phyloP scores from a whole-genome alignment of 768 basidiomycete genomes.

The Cytidiella melzeri region DNA sequence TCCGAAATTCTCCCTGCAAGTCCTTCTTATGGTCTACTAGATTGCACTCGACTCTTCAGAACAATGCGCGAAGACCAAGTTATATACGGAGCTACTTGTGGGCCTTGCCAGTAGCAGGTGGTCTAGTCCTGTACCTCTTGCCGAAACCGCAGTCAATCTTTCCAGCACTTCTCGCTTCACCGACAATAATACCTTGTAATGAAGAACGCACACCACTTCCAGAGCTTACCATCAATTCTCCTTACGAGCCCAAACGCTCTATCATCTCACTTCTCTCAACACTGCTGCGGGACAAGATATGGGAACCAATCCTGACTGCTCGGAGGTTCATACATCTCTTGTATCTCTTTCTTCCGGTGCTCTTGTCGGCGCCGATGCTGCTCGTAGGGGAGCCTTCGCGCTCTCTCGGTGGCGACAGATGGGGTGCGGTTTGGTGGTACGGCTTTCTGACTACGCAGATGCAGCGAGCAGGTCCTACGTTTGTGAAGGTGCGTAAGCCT shows the following conservation, averaged over 20 bases:
- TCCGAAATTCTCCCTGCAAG: too few species aligned
- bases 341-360: slow-evolving; percentile 80
- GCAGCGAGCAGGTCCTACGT: slow-evolving; percentile 94
- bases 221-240: slow-evolving; percentile 51
- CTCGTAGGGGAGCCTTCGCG: slow-evolving; percentile 55
- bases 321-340: slow-evolving; percentile 80
- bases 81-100: slow-evolving; percentile 37
- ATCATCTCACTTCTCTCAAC: slow-evolving; percentile 37
- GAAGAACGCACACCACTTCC: slow-evolving; percentile 14
- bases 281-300: slow-evolving; percentile 52
- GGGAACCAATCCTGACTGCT: slow-evolving; percentile 83
- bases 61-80: too few species aligned
- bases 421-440: slow-evolving; percentile 99
- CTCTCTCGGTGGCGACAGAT: slow-evolving; percentile 64
- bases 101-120: slow-evolving; percentile 53
- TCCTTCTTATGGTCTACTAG: too few species aligned
- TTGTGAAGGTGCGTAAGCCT: slow-evolving; percentile 70
- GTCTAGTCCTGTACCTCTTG: slow-evolving; percentile 43
- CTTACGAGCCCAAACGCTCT: slow-evolving; percentile 53
- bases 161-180: slow-evolving; percentile 44
- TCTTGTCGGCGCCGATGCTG: slow-evolving; percentile 79
- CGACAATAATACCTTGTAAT: slow-evolving; percentile 41
- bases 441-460: slow-evolving; percentile 80
- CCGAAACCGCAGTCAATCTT: slow-evolving; percentile 37
- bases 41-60: too few species aligned